phyloP scores from a whole-genome alignment of 1,284 basidiomycete species.

The Ceratobasidium sp. region DNA sequence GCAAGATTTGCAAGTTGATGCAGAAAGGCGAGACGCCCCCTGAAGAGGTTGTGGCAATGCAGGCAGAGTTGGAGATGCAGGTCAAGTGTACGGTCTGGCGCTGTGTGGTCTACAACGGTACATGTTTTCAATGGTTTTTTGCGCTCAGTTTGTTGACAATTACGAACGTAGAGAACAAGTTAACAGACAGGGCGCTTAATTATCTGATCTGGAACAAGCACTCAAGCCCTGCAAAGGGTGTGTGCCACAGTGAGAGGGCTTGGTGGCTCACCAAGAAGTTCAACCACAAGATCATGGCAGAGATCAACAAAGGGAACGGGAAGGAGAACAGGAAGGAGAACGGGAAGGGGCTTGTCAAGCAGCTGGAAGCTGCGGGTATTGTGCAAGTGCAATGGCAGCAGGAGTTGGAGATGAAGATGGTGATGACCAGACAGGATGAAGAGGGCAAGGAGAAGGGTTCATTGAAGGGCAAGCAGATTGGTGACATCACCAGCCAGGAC shows the following conservation, averaged over 20 bases:
- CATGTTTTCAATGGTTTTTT: background rate
- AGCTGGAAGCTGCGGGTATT: background rate
- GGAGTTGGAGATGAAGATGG: background rate
- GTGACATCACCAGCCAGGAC: too few relatives aligned
- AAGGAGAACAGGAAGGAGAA: too few relatives aligned
- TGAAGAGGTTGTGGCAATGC: background rate
- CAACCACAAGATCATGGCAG: background rate
- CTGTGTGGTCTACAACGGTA: background rate
- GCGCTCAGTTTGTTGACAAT: background rate
- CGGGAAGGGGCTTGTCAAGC: background rate
- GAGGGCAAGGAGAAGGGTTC: background rate
- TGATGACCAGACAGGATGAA: background rate
- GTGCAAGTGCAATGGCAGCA: background rate
- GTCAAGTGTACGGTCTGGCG: background rate
- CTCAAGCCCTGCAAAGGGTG: background rate
- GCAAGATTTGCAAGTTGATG: background rate
- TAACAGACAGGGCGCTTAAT: background rate
- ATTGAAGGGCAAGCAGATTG: too few relatives aligned
- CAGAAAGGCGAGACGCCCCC: background rate
- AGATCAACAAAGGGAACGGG: background rate
- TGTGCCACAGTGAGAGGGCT: background rate
- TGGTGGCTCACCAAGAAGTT: background rate
- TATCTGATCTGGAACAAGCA: background rate
- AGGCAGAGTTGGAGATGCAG: background rate
- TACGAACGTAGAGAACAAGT: background rate